A percentile compares a stretch with the other conserved stretches of the same genome.
phyloP scores from a whole-genome alignment of 2,329 filamentous ascomycete genomes.

The Colletotrichum gigasporum region DNA sequence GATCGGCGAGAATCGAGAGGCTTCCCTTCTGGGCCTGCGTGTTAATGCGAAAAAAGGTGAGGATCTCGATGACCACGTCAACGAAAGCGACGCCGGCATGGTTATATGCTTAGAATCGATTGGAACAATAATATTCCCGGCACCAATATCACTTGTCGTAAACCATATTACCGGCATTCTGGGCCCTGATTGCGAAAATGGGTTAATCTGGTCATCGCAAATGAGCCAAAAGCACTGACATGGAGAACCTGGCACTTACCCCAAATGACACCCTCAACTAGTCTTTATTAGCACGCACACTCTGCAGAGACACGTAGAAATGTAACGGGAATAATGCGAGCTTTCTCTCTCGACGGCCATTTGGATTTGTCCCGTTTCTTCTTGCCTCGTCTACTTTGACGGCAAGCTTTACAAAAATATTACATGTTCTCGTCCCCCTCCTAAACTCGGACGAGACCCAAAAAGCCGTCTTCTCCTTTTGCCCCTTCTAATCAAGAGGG shows the following conservation, averaged over 20 bases:
- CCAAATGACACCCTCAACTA: background rate
- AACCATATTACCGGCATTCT: too few relatives aligned
- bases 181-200: too few relatives aligned
- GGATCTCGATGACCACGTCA: too few relatives aligned
- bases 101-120: too few relatives aligned
- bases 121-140: too few relatives aligned
- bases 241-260: background rate
- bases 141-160: too few relatives aligned
- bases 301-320: background rate
- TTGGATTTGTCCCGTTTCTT: slow-evolving; percentile 6
- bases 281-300: background rate
- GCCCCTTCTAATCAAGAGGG: background rate
- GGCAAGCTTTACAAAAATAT: slow-evolving; percentile 5
- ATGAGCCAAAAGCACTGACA: background rate
- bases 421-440: slow-evolving; percentile 12
- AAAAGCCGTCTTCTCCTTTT: background rate
- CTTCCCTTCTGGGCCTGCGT: too few relatives aligned
- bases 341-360: slow-evolving; percentile 12
- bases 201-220: too few relatives aligned
- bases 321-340: background rate
- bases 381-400: slow-evolving; percentile 1
- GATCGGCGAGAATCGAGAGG: too few relatives aligned
- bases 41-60: too few relatives aligned
- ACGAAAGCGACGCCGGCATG: too few relatives aligned
- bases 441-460: background rate